Conservation (phyloP, 2,329 filamentous ascomycete species). For the Lithohypha guttulata region DNA sequence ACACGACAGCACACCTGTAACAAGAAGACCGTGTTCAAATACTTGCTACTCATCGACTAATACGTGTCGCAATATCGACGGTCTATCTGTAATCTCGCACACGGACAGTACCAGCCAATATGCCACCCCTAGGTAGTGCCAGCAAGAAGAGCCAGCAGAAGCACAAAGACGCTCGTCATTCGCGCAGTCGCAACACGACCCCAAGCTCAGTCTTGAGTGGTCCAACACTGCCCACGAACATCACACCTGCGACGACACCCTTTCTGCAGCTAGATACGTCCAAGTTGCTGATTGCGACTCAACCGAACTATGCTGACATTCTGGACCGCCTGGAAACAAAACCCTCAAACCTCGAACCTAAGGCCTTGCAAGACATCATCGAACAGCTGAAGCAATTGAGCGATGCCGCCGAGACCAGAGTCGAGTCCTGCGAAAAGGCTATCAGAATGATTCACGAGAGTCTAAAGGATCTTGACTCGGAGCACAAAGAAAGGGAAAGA, state of each 20-base stretch:
- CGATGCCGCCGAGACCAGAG: slow-evolving; percentile 46
- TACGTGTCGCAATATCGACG: no score
- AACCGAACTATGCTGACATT: slow-evolving; percentile 46
- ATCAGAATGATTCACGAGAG: slow-evolving; percentile 50
- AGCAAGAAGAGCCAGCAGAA: slow-evolving; percentile 45
- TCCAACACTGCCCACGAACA: slow-evolving; percentile 32
- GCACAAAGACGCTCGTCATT: slow-evolving; percentile 41
- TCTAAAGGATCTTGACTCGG: slow-evolving; percentile 46
- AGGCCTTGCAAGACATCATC: slow-evolving; percentile 39
- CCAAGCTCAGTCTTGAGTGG: slow-evolving; percentile 45
- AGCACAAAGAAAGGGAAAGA: slow-evolving; percentile 41
- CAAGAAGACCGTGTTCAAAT: no score
- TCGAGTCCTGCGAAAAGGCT: slow-evolving; percentile 47
- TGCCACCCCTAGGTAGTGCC: slow-evolving; percentile 31
- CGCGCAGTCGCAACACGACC: slow-evolving; percentile 53
- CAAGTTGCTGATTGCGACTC: slow-evolving; percentile 37
- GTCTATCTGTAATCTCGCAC: no score
- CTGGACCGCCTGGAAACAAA: slow-evolving; percentile 44
- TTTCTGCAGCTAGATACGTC: slow-evolving; percentile 46
- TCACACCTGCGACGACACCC: slow-evolving; percentile 29
- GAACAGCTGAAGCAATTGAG: slow-evolving; percentile 46
- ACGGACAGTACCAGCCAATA: slow-evolving; percentile 14
- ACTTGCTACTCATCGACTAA: no score
- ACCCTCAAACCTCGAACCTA: slow-evolving; percentile 38
- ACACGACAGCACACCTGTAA: no score